Evolutionary conservation across 192 early-diverging fungal genomes (phyloP), one percentile per base, ranked within the genome.

Genomic region (Dissophora globulifera): DNA sequence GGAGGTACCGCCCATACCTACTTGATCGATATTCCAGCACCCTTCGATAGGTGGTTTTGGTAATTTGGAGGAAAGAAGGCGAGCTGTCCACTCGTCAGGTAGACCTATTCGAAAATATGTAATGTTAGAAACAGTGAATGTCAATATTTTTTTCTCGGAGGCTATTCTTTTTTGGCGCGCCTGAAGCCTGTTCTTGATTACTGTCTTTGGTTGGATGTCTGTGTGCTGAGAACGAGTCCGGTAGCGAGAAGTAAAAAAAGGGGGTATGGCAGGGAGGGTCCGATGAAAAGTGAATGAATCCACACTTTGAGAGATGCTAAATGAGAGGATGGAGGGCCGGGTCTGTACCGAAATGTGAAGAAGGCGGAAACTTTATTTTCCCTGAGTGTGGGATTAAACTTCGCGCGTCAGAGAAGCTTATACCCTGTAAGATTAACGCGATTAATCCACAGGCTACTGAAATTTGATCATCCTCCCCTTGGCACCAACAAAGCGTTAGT

Each of bases 261-360:
- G 16, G 17, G 43, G 17, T 45, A 45, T 45, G 43, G 43, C 43
- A 45, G n/a, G 43, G 15, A 45, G 43, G n/a, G 43, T 45, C 43
- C n/a, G 43, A 50, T 50, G 49, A 50, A 50, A 29, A 38, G 22
- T 23, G 49, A 25, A 27, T 2, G 5, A 50, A 9, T 29, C 27
- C 49, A 50, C 49, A 17, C 49, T 50, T 50, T n/a, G 43, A 45
- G n/a, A n/a, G 43, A 17, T n/a, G 43, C 43, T 45, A n/a, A n/a
- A 45, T 45, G 43, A n/a, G 43, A 45, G 43, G 43, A 45, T 45
- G 43, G 43, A 45, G 43, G 43, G n/a, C n/a, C 4, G 43, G 35
- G 35, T n/a, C n/a, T n/a, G n/a, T n/a, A n/a, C n/a, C n/a, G n/a
- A n/a, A n/a, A n/a, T n/a, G n/a, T n/a, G n/a, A n/a, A n/a, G n/a